Conservation (phyloP, 805 yeast genomes). For the Metschnikowia proteae region DNA sequence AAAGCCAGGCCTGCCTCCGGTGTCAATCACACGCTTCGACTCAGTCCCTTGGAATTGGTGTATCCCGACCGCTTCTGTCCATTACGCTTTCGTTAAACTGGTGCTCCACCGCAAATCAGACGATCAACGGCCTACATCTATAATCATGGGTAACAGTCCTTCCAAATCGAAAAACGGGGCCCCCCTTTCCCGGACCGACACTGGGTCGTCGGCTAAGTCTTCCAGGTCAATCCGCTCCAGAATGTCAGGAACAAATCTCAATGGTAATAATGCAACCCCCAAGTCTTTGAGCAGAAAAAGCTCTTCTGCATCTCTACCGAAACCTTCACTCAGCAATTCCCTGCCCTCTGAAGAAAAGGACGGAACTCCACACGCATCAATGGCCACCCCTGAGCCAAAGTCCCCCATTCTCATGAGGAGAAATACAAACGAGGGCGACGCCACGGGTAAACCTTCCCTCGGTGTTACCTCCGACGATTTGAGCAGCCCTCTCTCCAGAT, state of each 20-base stretch:
- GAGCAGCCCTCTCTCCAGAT: slow-evolving; percentile 20
- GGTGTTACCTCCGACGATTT: slow-evolving; percentile 14
- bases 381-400: slow-evolving; percentile 67
- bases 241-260: slow-evolving; percentile 20
- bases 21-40: neutral
- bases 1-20: neutral
- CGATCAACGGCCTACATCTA: neutral
- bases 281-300: slow-evolving; percentile 29
- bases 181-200: slow-evolving; percentile 55
- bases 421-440: slow-evolving; percentile 38
- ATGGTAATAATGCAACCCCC: slow-evolving; percentile 26
- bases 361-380: slow-evolving; percentile 20
- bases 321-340: slow-evolving; percentile 1
- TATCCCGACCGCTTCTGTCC: neutral
- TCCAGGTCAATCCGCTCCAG: slow-evolving; percentile 45
- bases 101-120: neutral
- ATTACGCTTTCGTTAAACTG: neutral
- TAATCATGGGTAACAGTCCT: slow-evolving; percentile 48
- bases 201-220: slow-evolving; percentile 48
- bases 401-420: slow-evolving; percentile 65
- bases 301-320: slow-evolving; percentile 23
- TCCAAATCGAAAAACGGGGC: slow-evolving; percentile 40
- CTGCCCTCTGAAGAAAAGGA: slow-evolving; percentile 20
- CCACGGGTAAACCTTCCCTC: slow-evolving; percentile 9
- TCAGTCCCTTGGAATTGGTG: neutral